These are phyloP conservation scores for Phytophthora boehmeriae DNA, from an alignment of 352 stramenopile species.

Conservation along the genomic window DNA sequence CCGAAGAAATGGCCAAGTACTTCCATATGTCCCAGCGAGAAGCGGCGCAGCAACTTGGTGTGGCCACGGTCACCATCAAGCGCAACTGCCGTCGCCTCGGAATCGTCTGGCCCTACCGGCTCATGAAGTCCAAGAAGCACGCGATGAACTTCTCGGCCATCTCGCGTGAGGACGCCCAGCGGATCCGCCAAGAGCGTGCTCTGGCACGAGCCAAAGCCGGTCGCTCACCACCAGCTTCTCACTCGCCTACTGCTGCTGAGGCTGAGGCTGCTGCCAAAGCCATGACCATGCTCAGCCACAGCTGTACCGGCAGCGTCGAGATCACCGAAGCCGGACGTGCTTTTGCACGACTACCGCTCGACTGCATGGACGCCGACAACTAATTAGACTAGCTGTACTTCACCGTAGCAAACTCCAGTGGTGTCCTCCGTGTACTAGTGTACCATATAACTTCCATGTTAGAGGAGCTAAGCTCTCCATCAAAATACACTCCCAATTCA, in stretches of 20 bases:
- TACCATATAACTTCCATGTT: slow-evolving; percentile 28
- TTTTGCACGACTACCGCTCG: slow-evolving; percentile 45
- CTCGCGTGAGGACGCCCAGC: slow-evolving; percentile 41
- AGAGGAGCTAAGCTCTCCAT: slow-evolving; percentile 8
- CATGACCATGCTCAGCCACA: slow-evolving; percentile 31
- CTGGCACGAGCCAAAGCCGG: slow-evolving; percentile 38
- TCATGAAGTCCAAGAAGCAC: slow-evolving; percentile 59
- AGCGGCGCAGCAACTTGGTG: slow-evolving; percentile 56
- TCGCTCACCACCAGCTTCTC: slow-evolving; percentile 16
- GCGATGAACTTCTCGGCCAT: slow-evolving; percentile 40
- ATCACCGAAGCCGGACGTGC: slow-evolving; percentile 47
- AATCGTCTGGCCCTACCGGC: slow-evolving; percentile 64
- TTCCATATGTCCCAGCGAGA: slow-evolving; percentile 65
- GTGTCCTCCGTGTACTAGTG: slow-evolving; percentile 14
- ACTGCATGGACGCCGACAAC: slow-evolving; percentile 36
- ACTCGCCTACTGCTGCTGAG: slow-evolving; percentile 14
- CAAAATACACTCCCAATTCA: neutral
- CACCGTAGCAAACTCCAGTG: slow-evolving; percentile 1
- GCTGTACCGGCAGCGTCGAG: slow-evolving; percentile 4
- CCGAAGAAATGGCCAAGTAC: slow-evolving; percentile 58
- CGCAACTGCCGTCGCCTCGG: slow-evolving; percentile 62
- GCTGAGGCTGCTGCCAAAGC: slow-evolving; percentile 33
- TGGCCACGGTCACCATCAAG: slow-evolving; percentile 66
- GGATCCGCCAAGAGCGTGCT: slow-evolving; percentile 41
- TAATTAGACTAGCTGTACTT: slow-evolving; percentile 14